Percentiles rank a stretch among this genome's conserved stretches.
phyloP scores from a whole-genome alignment of 2,329 filamentous ascomycete species.

The Emmonsiellopsis sp. region DNA sequence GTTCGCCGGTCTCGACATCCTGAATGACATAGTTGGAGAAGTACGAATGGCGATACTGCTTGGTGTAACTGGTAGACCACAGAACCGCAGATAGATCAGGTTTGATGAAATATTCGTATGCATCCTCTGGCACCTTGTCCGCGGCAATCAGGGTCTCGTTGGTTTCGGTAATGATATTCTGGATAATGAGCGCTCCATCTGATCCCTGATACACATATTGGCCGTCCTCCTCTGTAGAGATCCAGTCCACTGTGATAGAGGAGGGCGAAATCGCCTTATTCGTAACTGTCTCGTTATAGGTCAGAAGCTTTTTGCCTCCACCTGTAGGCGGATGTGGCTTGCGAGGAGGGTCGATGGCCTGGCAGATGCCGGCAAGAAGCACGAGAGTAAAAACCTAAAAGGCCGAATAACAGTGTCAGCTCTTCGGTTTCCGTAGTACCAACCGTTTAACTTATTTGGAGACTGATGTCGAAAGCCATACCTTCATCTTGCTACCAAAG shows the following conservation, averaged over 20 bases:
- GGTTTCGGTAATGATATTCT: conserved; percentile 51
- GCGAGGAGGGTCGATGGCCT: conserved; percentile 41
- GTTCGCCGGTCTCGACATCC: conserved; percentile 48
- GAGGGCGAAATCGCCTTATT: conserved; percentile 37
- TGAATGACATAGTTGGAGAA: conserved; percentile 58
- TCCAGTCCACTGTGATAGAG: conserved; percentile 47
- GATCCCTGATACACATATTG: conserved; percentile 47
- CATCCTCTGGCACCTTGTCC: conserved; percentile 46
- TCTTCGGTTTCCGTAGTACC: not conserved
- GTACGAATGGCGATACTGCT: conserved; percentile 60
- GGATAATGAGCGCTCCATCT: conserved; percentile 48
- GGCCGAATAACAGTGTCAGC: not conserved
- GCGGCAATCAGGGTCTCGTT: conserved; percentile 49
- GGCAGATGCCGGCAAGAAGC: conserved; percentile 13
- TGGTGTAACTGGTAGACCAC: conserved; percentile 56
- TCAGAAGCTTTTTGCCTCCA: conserved; percentile 47
- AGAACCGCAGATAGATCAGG: conserved; percentile 50
- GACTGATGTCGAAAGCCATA: no score
- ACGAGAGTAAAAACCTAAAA: conserved; percentile 4
- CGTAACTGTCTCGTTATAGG: conserved; percentile 51
- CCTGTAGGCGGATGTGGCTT: conserved; percentile 47
- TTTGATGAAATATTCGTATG: conserved; percentile 53
- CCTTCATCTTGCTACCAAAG: no score
- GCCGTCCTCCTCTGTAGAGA: conserved; percentile 50
- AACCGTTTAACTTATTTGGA: not conserved